Conservation (phyloP, 139 green algal species). For the Chlorella sp. region DNA sequence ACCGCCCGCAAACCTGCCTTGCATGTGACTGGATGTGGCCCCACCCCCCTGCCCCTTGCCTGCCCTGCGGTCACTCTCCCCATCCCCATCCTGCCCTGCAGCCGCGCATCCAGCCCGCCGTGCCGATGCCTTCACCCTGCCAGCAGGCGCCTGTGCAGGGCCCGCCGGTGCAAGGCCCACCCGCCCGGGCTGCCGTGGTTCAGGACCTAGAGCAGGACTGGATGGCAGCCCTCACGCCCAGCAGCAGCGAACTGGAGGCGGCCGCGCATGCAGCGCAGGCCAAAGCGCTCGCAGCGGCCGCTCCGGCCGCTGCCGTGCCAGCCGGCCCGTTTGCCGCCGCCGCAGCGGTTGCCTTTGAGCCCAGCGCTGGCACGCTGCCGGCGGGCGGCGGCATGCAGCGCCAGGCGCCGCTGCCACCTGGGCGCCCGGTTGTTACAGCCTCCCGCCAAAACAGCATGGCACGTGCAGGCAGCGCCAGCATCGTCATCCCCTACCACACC, state of each 20-base stretch:
- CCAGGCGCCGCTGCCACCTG: neutral
- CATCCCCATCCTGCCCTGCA: no score
- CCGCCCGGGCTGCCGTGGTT: neutral
- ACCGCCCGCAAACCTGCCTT: no score
- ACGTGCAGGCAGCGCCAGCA: neutral
- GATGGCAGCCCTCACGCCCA: neutral
- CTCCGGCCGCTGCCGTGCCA: neutral
- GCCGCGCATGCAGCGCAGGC: neutral
- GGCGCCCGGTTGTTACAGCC: neutral
- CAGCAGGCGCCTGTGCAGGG: no score
- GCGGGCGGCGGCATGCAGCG: neutral
- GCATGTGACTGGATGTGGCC: no score
- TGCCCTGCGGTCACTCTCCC: no score
- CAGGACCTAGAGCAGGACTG: slow-evolving; percentile 4
- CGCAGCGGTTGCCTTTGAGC: neutral
- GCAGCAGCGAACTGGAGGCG: slow-evolving; percentile 4
- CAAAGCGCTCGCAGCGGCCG: neutral
- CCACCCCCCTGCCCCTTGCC: no score
- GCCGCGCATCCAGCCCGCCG: no score
- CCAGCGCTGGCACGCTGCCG: neutral
- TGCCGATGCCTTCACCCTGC: no score
- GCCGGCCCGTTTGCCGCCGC: neutral
- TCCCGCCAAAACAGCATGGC: neutral
- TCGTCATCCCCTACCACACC: neutral
- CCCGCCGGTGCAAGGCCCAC: neutral